These are phyloP conservation scores for Eimeria maxima DNA, from an alignment of 169 alveolate genomes.

Conservation along the genomic window DNA sequence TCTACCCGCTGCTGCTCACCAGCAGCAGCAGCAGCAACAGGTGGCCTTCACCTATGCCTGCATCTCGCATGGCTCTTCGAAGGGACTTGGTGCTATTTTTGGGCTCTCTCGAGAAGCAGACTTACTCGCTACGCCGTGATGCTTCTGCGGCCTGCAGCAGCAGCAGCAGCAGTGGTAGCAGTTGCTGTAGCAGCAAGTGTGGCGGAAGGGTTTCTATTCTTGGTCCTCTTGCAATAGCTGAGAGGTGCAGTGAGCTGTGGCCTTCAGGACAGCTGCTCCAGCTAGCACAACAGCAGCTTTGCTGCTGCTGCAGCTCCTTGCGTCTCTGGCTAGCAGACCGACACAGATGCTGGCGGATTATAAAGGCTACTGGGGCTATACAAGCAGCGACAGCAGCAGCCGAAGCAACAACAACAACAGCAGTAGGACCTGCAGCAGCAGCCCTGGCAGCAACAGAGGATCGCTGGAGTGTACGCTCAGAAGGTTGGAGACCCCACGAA, in stretches of 20 bases:
- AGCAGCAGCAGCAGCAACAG: conserved; percentile 53
- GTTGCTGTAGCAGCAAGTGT: background rate
- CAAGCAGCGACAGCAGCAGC: conserved; percentile 60
- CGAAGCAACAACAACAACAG: background rate
- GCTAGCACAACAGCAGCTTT: conserved; percentile 69
- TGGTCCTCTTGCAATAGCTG: conserved; percentile 52
- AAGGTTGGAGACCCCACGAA: conserved; percentile 52
- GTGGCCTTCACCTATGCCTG: conserved; percentile 38
- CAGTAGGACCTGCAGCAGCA: conserved; percentile 14
- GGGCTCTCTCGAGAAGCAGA: conserved; percentile 28
- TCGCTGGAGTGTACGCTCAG: conserved; percentile 4
- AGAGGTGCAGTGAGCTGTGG: conserved; percentile 50
- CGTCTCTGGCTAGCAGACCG: conserved; percentile 48
- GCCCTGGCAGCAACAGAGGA: conserved; percentile 16
- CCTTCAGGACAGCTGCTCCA: conserved; percentile 43
- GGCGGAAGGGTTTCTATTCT: conserved; percentile 13
- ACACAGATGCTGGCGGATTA: conserved; percentile 23
- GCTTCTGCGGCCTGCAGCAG: background rate
- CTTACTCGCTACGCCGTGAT: background rate
- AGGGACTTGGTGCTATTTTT: conserved; percentile 27
- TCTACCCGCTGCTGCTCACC: conserved; percentile 29
- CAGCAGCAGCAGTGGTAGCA: conserved; percentile 34
- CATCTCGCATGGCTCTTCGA: conserved; percentile 1
- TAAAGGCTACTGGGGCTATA: conserved; percentile 10
- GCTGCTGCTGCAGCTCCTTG: conserved; percentile 66